Conservation (phyloP, 2,329 filamentous ascomycete species). For the Daldinia sp. region DNA sequence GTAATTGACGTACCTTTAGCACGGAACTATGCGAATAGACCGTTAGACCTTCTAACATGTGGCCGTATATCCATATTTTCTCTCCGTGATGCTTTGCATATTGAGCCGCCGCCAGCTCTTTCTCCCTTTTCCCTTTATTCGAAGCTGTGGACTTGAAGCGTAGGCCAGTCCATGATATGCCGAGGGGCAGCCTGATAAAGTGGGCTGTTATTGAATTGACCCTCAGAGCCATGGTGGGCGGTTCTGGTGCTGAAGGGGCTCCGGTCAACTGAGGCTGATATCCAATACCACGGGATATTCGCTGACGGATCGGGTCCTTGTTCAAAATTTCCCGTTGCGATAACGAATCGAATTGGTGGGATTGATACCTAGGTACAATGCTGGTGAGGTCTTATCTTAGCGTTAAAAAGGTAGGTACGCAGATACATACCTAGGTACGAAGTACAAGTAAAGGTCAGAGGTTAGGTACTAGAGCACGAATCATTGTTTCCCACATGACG, state of each 20-base stretch:
- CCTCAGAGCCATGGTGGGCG: slow-evolving; percentile 49
- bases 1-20: slow-evolving; percentile 51
- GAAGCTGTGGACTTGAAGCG: slow-evolving; percentile 49
- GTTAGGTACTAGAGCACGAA: neutral
- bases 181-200: slow-evolving; percentile 54
- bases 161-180: slow-evolving; percentile 52
- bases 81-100: slow-evolving; percentile 58
- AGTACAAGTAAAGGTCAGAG: too few relatives aligned
- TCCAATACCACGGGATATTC: slow-evolving; percentile 5
- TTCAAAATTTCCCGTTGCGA: slow-evolving; percentile 24
- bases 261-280: slow-evolving; percentile 17
- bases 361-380: neutral
- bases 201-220: slow-evolving; percentile 47
- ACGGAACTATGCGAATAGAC: slow-evolving; percentile 60
- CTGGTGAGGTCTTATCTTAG: neutral
- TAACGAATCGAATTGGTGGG: neutral
- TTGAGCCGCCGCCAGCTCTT: slow-evolving; percentile 37
- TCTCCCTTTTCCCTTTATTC: slow-evolving; percentile 21
- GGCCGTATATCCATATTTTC: slow-evolving; percentile 64
- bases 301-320: neutral
- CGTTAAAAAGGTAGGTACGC: neutral
- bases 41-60: slow-evolving; percentile 59
- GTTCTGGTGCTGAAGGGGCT: slow-evolving; percentile 14
- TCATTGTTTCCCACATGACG: neutral
- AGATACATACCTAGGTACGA: neutral